Conservation (phyloP, 306 rosid species). For the Coriaria nepalensis region DNA sequence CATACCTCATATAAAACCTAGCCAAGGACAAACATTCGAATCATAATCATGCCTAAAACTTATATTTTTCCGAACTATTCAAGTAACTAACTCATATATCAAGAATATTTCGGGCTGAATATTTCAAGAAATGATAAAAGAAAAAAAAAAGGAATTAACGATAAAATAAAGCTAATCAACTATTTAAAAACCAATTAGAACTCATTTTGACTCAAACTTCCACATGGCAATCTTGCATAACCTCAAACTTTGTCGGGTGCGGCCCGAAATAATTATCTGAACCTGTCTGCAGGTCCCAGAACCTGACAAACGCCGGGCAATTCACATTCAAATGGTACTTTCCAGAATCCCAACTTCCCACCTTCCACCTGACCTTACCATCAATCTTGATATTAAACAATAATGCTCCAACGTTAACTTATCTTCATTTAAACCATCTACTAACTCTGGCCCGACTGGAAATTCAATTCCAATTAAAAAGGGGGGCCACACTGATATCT, state of each 20-base stretch:
- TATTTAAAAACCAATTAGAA: too few species aligned
- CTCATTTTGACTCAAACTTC: slow-evolving; percentile 50
- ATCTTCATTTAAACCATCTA: slow-evolving; percentile 32
- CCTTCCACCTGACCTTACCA: slow-evolving; percentile 69
- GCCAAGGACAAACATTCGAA: too few species aligned
- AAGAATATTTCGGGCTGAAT: too few species aligned
- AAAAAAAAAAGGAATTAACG: too few species aligned
- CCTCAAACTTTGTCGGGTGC: slow-evolving; percentile 40
- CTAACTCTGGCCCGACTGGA: slow-evolving; percentile 39
- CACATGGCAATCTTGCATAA: slow-evolving; percentile 44
- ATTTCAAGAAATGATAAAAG: too few species aligned
- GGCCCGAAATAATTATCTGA: slow-evolving; percentile 17
- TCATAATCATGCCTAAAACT: too few species aligned
- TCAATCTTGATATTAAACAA: slow-evolving; percentile 35
- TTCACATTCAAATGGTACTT: slow-evolving; percentile 37
- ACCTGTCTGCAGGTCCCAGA: slow-evolving; percentile 13
- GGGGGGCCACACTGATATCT: slow-evolving; percentile 63
- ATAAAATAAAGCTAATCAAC: too few species aligned
- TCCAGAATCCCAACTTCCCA: slow-evolving; percentile 58
- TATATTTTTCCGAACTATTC: too few species aligned
- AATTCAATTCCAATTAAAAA: slow-evolving; percentile 28
- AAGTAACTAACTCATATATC: too few species aligned
- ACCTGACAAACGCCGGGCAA: slow-evolving; percentile 60
- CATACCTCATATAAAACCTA: too few species aligned
- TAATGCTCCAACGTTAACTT: slow-evolving; percentile 22